Conservation (phyloP, 257 asterid species). For the Nicotiana otophora region DNA sequence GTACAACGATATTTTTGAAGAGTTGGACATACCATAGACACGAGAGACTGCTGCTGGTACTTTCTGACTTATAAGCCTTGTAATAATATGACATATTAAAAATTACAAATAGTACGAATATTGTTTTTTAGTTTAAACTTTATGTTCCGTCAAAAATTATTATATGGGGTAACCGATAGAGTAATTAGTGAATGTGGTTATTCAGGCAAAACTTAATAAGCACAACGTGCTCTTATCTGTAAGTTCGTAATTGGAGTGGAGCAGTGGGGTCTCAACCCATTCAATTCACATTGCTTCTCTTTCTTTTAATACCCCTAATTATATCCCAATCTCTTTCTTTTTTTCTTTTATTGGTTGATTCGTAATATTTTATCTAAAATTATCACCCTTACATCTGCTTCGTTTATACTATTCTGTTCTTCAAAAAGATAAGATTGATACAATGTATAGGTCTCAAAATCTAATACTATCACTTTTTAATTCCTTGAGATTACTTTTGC, state of each 20-base stretch:
- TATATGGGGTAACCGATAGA: no score
- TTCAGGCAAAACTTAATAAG: neutral
- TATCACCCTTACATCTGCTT: neutral
- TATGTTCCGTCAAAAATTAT: no score
- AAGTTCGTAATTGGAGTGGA: neutral
- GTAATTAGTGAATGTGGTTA: no score
- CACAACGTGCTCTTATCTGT: neutral
- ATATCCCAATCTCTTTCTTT: neutral
- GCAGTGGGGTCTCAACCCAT: neutral
- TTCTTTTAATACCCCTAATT: neutral
- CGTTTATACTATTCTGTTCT: neutral
- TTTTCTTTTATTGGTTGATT: neutral
- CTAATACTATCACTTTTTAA: neutral
- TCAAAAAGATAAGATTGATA: neutral
- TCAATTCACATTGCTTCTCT: neutral
- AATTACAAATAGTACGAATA: no score
- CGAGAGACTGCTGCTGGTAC: no score
- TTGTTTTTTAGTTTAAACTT: no score
- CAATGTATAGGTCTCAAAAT: neutral
- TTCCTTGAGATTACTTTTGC: neutral
- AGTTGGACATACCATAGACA: no score
- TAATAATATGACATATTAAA: no score
- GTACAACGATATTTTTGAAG: fast-evolving
- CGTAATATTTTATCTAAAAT: neutral
- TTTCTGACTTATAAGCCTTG: no score